Conservation (phyloP, 176 grass and related monocot genomes). For the Oryza rufipogon region DNA sequence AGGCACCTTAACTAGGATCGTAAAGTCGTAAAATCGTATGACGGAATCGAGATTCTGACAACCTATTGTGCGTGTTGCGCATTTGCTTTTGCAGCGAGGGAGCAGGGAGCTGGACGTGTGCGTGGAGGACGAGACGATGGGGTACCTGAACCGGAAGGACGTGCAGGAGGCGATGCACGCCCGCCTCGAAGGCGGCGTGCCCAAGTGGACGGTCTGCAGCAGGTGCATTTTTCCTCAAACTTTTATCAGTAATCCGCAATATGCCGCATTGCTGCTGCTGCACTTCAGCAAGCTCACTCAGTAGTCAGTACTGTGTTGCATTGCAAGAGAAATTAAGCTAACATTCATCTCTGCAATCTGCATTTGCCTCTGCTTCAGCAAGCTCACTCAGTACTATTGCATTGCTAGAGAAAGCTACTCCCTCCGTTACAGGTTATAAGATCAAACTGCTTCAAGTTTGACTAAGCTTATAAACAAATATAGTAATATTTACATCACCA, state of each 20-base stretch:
- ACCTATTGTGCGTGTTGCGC: too few species aligned
- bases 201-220: slow-evolving; percentile 88
- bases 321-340: background rate
- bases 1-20: too few species aligned
- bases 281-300: background rate
- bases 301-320: too few species aligned
- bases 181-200: slow-evolving; percentile 59
- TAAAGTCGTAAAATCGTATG: too few species aligned
- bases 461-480: too few species aligned
- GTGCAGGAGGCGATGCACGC: slow-evolving; percentile 83
- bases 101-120: slow-evolving; percentile 86
- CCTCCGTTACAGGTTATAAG: too few species aligned
- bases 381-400: too few species aligned
- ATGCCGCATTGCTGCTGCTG: background rate
- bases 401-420: background rate
- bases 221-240: slow-evolving; percentile 43
- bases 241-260: background rate
- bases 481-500: too few species aligned
- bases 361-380: too few species aligned
- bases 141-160: slow-evolving; percentile 88
- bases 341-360: too few species aligned
- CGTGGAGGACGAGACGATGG: slow-evolving; percentile 88
- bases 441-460: too few species aligned
- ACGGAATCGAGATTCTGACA: too few species aligned
- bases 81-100: slow-evolving; percentile 39